Evolutionary conservation across 2,329 filamentous ascomycete genomes (phyloP), one percentile per base, ranked within the genome.

Genomic region (Alternaria triticimaculans): DNA sequence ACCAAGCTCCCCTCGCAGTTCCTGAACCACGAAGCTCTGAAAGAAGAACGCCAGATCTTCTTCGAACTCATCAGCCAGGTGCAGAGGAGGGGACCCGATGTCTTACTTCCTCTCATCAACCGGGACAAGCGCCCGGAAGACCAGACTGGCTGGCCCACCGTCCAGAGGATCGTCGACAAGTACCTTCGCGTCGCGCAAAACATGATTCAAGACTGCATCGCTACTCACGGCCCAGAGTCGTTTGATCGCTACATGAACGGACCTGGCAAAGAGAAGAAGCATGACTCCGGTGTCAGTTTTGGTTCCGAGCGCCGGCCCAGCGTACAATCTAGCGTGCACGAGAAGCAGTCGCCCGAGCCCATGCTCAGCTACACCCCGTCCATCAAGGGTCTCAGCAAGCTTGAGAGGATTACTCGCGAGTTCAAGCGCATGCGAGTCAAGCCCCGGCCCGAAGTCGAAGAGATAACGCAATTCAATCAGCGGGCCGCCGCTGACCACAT

Each of bases 281-380:
- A 85, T 21, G 88, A 90, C 74, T 90, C 88, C 4, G 88, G 88
- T 20, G 85, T 90, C 62, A 89, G 87, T 76, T 89, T 90, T 70
- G 82, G 81, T 54, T 78, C 78, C 26, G 74, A 78, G 26, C 70
- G 69, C 28, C 69, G 76, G 30, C 76, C 77, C 15, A 78, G 76
- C 37, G 74, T 76, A 21, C 74, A 58, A 4, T 67, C 70, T 15
- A 74, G 64, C 46, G 53, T 69, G 5, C 69, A 72, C 25, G 77
- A 78, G 49, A 71, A 67, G 55, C 66, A 70, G n/a, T 66, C 67
- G 11, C 65, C 71, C 3, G 67, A 71, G 48, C 64, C 72, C 5
- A 66, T 68, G 26, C 23, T 65, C 18, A 70, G 66, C 26, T 68
- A 65, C 14, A 67, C 71, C 49, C 30, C 69, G 28, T 20, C 71